Evolutionary conservation across 768 basidiomycete species (phyloP).

Genomic region (Pisolithus sp.): DNA sequence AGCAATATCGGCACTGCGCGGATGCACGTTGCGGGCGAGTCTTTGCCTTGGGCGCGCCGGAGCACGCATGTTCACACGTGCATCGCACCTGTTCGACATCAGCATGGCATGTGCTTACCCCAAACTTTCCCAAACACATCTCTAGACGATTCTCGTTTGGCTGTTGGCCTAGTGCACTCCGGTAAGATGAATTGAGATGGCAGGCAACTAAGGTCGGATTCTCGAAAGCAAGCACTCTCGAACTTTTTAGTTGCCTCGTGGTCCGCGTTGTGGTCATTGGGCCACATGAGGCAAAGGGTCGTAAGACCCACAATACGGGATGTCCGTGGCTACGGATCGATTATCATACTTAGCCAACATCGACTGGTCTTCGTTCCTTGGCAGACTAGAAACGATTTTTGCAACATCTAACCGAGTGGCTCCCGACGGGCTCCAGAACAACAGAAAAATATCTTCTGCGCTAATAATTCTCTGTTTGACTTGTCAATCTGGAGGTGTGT

Average conservation of each 20-base stretch:
- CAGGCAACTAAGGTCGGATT: no score
- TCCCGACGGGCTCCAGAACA: no score
- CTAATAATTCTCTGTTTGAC: no score
- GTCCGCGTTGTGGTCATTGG: neutral
- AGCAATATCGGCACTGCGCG: conserved; percentile 20
- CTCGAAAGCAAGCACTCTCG: neutral
- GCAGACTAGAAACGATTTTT: no score
- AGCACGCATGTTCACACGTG: neutral
- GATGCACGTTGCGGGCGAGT: conserved; percentile 16
- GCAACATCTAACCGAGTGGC: no score
- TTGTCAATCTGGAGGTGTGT: no score
- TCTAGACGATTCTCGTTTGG: no score
- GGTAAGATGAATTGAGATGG: no score
- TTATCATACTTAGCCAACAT: neutral
- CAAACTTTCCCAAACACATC: no score
- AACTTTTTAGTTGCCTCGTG: neutral
- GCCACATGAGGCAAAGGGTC: conserved; percentile 9
- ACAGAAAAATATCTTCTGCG: no score
- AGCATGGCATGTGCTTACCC: neutral
- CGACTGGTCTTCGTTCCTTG: no score
- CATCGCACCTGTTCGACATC: neutral
- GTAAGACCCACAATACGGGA: conserved; percentile 6
- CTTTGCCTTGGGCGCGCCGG: conserved; percentile 1
- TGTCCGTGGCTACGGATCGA: neutral
- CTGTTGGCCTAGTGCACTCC: no score